Percentiles rank a stretch among this genome's conserved stretches.
phyloP scores from a whole-genome alignment of 192 early-diverging fungal genomes.

The Linderina pennispora region DNA sequence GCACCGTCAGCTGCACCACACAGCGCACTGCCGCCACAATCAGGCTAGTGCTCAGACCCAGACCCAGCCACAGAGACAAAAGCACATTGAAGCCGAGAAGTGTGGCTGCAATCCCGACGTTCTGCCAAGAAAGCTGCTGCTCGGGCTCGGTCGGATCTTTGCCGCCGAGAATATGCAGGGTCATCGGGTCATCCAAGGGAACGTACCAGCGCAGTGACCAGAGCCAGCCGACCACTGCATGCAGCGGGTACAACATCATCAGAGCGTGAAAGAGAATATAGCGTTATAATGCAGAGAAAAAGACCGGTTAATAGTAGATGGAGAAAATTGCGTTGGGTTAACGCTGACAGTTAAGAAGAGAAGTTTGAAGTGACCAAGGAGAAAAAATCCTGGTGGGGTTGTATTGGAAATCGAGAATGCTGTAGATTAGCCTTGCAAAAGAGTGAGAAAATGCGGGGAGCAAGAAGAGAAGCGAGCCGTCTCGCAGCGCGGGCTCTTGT shows the following conservation, averaged over 20 bases:
- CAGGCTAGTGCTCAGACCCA: constrained; percentile 60
- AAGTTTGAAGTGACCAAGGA: no score
- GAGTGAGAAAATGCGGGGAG: no score
- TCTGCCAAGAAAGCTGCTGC: constrained; percentile 27
- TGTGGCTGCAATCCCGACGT: constrained; percentile 55
- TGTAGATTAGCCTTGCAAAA: no score
- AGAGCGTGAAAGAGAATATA: no score
- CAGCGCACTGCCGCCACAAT: constrained; percentile 65
- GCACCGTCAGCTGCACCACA: constrained; percentile 67
- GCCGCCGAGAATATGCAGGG: not conserved
- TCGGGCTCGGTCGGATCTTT: constrained; percentile 26
- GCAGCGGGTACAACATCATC: not conserved
- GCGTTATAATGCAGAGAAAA: not conserved
- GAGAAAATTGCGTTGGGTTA: no score
- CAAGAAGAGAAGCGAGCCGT: no score
- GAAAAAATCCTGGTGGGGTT: no score
- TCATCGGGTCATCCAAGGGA: not conserved
- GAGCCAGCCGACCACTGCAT: constrained; percentile 5
- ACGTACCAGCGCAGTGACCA: constrained; percentile 22
- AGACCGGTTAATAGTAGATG: not conserved
- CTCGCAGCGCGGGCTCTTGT: no score
- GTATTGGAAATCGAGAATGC: no score
- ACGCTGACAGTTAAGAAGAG: no score
- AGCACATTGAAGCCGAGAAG: constrained; percentile 54
- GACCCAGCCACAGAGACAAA: constrained; percentile 57